Evolutionary conservation across 306 rosid species (phyloP), one percentile per base, ranked within the genome.

Genomic region (Canavalia gladiata): DNA sequence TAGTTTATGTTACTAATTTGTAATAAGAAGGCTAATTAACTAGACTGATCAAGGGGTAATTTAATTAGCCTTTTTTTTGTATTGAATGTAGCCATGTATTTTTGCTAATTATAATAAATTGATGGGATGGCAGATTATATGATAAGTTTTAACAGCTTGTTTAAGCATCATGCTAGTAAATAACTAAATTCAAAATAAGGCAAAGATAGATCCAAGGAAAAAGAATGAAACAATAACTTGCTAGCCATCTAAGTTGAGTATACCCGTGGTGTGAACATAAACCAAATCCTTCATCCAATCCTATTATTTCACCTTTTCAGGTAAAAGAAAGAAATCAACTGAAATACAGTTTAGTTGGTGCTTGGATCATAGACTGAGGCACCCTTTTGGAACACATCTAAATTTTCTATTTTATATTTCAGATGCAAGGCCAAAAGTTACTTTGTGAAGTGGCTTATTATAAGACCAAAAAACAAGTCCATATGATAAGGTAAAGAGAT

Each of bases 21-120:
- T 43, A 72, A 46, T 78, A 72, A 77, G 70, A 65, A 83, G 74
- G 83, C 83, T 46, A 65, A 11, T 74, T 33, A 13, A 68, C 73
- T 68, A 51, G 46, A 63, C 55, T 33, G 55, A 30, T 69, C 12
- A 39, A 58, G 56, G 46, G 42, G 73, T 73, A 50, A 10, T 34
- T 72, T 81, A 10, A 68, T 68, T 68, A 64, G 80, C 80, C 79
- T 55, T 42, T 50, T 18, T 56, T 46, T 33, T 55, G 30, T 35
- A 8, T 31, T 12, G 29, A 76, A 63, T 18, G 13, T 2, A 51
- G 39, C 1, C 29, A 54, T 80, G 12, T 71, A 2, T 10, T 79
- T 70, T 59, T 11, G 55, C 18, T 72, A 37, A 49, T 70, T 9
- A 45, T 78, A 78, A 67, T 56, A 79, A 56, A 67, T 6, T 56